Conservation (phyloP, 2,329 filamentous ascomycete species). For the Ophiostoma australiae region DNA sequence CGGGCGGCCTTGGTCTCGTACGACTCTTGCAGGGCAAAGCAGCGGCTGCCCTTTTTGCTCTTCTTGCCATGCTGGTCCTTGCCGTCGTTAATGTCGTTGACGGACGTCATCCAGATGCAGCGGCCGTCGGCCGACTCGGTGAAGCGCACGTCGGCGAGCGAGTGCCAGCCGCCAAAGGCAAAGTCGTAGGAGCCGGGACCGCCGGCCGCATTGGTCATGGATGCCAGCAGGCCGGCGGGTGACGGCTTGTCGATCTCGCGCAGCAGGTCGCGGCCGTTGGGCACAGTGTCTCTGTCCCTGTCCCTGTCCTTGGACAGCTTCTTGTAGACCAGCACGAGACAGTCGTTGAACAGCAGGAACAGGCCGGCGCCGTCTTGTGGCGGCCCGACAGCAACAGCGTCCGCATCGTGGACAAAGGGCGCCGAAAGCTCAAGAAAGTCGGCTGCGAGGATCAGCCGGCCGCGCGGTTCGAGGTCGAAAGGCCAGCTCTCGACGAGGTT, state of each 20-base stretch:
- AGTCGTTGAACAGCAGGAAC: slow-evolving; percentile 79
- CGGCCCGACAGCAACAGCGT: slow-evolving; percentile 32
- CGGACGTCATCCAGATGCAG: slow-evolving; percentile 63
- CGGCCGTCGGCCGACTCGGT: slow-evolving; percentile 63
- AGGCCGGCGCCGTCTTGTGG: slow-evolving; percentile 58
- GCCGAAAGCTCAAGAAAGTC: slow-evolving; percentile 74
- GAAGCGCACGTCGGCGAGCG: slow-evolving; percentile 65
- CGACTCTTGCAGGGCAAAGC: slow-evolving; percentile 65
- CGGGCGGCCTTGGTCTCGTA: slow-evolving; percentile 74
- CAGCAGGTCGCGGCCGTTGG: slow-evolving; percentile 68
- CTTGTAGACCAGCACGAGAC: slow-evolving; percentile 71
- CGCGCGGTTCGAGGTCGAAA: slow-evolving; percentile 61
- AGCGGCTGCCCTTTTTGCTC: slow-evolving; percentile 52
- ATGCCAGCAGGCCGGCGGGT: slow-evolving; percentile 56
- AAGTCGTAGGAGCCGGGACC: slow-evolving; percentile 64
- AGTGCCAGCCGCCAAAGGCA: slow-evolving; percentile 67
- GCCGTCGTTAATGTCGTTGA: slow-evolving; percentile 52
- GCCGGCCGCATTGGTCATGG: slow-evolving; percentile 59
- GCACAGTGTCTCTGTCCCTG: slow-evolving; percentile 32
- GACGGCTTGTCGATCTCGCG: slow-evolving; percentile 81
- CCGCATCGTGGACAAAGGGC: slow-evolving; percentile 51
- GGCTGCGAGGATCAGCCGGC: slow-evolving; percentile 72
- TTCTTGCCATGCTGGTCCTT: slow-evolving; percentile 46
- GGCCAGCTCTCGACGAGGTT: slow-evolving; percentile 78
- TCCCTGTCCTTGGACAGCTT: slow-evolving; percentile 43